Evolutionary conservation across 2,329 filamentous ascomycete species (phyloP).

Genomic region (Emydomyces testavorans): DNA sequence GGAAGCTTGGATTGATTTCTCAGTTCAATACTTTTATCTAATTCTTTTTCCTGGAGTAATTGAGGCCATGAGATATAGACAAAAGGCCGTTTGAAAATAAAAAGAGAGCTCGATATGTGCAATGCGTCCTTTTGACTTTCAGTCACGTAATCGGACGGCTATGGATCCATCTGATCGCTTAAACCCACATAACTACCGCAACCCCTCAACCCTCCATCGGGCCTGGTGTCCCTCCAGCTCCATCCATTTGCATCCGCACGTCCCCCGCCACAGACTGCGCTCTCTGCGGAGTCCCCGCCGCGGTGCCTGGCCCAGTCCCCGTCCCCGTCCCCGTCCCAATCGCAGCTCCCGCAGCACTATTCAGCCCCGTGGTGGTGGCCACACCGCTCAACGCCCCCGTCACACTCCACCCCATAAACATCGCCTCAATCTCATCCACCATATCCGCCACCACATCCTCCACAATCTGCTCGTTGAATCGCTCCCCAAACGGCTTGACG

Average conservation of each 20-base stretch:
- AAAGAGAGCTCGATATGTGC: background rate
- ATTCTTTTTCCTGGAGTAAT: background rate
- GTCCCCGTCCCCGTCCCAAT: background rate
- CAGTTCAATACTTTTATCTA: conserved; percentile 43
- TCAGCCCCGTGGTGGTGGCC: background rate
- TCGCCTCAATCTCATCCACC: conserved; percentile 72
- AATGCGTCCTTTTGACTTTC: background rate
- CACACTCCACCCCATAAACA: conserved; percentile 37
- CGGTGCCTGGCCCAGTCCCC: background rate
- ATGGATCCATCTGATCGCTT: background rate
- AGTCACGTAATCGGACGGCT: background rate
- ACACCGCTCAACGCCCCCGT: background rate
- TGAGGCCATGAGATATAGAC: background rate
- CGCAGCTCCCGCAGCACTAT: background rate
- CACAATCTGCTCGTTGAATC: conserved; percentile 84
- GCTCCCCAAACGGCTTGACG: conserved; percentile 48
- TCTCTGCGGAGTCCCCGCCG: conserved; percentile 1
- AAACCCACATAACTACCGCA: background rate
- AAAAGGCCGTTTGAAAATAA: background rate
- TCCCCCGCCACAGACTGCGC: conserved; percentile 7
- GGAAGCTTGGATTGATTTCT: background rate
- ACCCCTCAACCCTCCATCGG: background rate
- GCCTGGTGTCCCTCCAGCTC: conserved; percentile 1
- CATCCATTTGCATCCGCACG: conserved; percentile 8
- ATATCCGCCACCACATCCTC: conserved; percentile 91